phyloP scores from a whole-genome alignment of 352 stramenopile species.

The Globisporangium cystogenes region DNA sequence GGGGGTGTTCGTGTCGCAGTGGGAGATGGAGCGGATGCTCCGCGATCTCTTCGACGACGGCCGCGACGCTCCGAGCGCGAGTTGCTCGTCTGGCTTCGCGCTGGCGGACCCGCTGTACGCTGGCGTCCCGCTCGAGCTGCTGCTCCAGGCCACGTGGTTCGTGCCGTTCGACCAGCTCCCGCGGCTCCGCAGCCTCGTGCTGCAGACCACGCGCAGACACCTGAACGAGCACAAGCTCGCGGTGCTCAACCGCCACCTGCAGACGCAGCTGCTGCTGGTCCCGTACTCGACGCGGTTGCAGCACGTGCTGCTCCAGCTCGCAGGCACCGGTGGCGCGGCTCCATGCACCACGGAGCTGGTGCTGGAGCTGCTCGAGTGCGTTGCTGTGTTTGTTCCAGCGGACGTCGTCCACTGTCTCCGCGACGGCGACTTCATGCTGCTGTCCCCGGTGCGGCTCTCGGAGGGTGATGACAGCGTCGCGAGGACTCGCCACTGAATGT shows the following conservation, averaged over 20 bases:
- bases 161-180: constrained; percentile 50
- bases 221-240: constrained; percentile 49
- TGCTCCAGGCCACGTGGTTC: constrained; percentile 57
- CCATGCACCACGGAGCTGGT: constrained; percentile 4
- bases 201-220: constrained; percentile 51
- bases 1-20: constrained; percentile 49
- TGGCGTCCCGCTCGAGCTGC: constrained; percentile 14
- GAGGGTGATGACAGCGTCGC: background rate
- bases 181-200: constrained; percentile 34
- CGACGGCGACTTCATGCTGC: constrained; percentile 17
- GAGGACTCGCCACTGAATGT: background rate
- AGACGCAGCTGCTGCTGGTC: constrained; percentile 37
- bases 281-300: constrained; percentile 37
- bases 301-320: constrained; percentile 32
- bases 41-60: constrained; percentile 21
- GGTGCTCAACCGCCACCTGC: constrained; percentile 36
- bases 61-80: background rate
- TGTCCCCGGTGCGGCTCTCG: constrained; percentile 28
- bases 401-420: background rate
- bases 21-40: constrained; percentile 45
- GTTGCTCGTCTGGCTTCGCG: constrained; percentile 2
- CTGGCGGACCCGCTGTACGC: constrained; percentile 14
- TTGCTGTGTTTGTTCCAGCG: constrained; percentile 1
- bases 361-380: constrained; percentile 12
- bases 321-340: background rate